phyloP scores from a whole-genome alignment of 495 filamentous ascomycete genomes.

The Cryomyces minteri region DNA sequence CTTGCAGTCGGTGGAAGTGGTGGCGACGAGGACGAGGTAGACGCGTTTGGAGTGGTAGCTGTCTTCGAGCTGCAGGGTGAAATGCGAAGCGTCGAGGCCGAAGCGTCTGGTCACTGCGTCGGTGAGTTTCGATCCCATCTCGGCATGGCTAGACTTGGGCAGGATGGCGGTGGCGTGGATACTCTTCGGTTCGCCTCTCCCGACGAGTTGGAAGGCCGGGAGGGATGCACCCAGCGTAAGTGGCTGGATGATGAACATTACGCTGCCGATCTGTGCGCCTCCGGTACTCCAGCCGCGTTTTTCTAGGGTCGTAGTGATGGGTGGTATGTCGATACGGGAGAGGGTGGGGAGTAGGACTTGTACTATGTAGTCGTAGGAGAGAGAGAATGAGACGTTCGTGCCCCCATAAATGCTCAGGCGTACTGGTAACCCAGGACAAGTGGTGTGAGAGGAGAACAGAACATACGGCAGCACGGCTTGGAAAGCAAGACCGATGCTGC shows the following conservation, averaged over 20 bases:
- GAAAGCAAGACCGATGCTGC: slow-evolving; percentile 50
- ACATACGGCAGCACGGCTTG: slow-evolving; percentile 71
- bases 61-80: slow-evolving; percentile 27
- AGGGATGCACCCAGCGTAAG: slow-evolving; percentile 26
- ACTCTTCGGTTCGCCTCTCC: slow-evolving; percentile 25
- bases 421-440: background rate
- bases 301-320: slow-evolving; percentile 33
- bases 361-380: slow-evolving; percentile 56
- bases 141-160: slow-evolving; percentile 18
- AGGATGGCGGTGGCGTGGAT: slow-evolving; percentile 45
- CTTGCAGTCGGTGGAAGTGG: slow-evolving; percentile 38
- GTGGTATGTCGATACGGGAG: slow-evolving; percentile 38
- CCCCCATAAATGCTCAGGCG: slow-evolving; percentile 49
- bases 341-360: slow-evolving; percentile 61
- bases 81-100: background rate
- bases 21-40: slow-evolving; percentile 57
- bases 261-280: slow-evolving; percentile 32
- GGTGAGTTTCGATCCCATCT: slow-evolving; percentile 3
- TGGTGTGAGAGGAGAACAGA: slow-evolving; percentile 27
- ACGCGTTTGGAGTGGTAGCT: slow-evolving; percentile 39
- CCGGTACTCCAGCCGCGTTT: slow-evolving; percentile 53
- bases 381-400: slow-evolving; percentile 56
- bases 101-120: slow-evolving; percentile 1
- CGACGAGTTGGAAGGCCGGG: slow-evolving; percentile 24
- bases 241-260: slow-evolving; percentile 39